phyloP scores from a whole-genome alignment of 345 rosid species.

The Aquilaria yunnanensis region DNA sequence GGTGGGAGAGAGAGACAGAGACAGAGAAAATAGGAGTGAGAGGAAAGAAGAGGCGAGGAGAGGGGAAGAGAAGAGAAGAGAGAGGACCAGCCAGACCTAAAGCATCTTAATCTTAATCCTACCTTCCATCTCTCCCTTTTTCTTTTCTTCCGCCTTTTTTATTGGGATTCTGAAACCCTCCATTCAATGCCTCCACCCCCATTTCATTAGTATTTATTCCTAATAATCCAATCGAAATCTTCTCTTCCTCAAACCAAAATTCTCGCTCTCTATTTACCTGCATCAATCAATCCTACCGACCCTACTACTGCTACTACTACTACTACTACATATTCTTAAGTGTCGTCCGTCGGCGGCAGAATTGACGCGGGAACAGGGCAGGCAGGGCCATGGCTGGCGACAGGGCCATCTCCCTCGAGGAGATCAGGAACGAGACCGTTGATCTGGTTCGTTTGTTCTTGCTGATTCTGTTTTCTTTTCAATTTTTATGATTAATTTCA shows the following conservation, averaged over 20 bases:
- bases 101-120: background rate
- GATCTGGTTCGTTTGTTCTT: conserved; percentile 36
- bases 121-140: background rate
- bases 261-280: background rate
- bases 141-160: background rate
- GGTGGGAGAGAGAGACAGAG: background rate
- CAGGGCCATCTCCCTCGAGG: conserved; percentile 34
- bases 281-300: background rate
- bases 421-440: conserved; percentile 69
- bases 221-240: background rate
- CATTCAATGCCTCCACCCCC: conserved; percentile 1
- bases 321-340: too few species aligned
- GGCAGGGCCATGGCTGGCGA: conserved; percentile 1
- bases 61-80: background rate
- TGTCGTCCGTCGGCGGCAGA: too few species aligned
- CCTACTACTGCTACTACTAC: too few species aligned
- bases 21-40: background rate
- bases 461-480: too few species aligned
- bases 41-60: background rate
- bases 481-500: too few species aligned
- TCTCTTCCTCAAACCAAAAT: background rate
- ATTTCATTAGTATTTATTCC: background rate
- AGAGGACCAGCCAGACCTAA: background rate
- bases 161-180: conserved; percentile 7
- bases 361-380: background rate